Evolutionary conservation across 2,329 filamentous ascomycete genomes (phyloP).

Genomic region (Alternaria ethzedia): DNA sequence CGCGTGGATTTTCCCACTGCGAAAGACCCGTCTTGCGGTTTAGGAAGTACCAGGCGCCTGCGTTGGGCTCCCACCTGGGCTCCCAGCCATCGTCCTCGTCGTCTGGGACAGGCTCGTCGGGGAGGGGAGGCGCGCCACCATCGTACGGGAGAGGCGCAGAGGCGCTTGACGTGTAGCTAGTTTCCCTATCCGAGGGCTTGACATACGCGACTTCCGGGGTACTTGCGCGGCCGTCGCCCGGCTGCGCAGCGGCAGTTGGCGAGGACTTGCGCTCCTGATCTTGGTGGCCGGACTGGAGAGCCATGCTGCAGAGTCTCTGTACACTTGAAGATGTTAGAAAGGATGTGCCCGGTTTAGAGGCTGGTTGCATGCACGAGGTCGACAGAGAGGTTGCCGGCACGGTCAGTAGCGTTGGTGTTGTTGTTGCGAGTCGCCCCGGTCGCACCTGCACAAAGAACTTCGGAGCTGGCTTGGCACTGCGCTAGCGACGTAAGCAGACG

Average conservation of each 20-base stretch:
- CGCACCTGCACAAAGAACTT: constrained; percentile 6
- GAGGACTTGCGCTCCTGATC: constrained; percentile 17
- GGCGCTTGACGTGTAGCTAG: constrained; percentile 13
- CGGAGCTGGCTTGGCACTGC: neutral
- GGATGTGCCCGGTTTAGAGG: constrained; percentile 18
- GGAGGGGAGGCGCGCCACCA: constrained; percentile 49
- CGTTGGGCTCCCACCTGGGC: constrained; percentile 73
- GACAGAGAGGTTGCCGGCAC: constrained; percentile 13
- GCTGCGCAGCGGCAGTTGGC: constrained; percentile 14
- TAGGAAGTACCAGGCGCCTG: constrained; percentile 80
- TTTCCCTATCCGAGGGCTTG: constrained; percentile 11
- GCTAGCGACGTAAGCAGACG: constrained; percentile 3
- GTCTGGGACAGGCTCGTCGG: constrained; percentile 56
- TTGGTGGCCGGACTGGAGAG: constrained; percentile 13
- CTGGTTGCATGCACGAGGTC: constrained; percentile 23
- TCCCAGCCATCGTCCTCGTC: constrained; percentile 75
- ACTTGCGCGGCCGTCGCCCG: constrained; percentile 11
- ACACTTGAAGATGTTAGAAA: constrained; percentile 24
- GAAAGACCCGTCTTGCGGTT: constrained; percentile 76
- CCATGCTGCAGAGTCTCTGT: constrained; percentile 20
- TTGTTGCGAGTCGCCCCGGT: neutral
- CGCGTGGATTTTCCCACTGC: constrained; percentile 87
- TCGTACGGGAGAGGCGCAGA: constrained; percentile 34
- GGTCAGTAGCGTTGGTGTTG: constrained; percentile 5
- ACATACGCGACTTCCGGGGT: constrained; percentile 11